Conservation (phyloP, 331 rosid genomes). For the Quercus tomentella region DNA sequence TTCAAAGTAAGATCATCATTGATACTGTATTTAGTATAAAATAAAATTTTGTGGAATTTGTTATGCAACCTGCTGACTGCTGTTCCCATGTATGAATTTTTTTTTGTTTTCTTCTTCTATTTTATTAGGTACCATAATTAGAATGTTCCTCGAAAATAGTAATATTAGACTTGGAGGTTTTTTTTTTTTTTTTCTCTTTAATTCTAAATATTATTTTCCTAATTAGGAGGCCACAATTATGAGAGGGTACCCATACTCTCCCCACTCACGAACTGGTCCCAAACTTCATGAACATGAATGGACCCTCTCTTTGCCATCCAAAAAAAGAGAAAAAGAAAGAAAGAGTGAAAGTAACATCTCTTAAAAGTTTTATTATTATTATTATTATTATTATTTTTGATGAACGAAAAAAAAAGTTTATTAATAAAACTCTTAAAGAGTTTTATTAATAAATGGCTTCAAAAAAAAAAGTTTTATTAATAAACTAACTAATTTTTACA, state of each 20-base stretch:
- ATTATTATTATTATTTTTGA: too few species aligned
- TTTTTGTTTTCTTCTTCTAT: neutral
- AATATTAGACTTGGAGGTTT: neutral
- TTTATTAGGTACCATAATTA: too few species aligned
- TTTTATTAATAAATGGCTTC: neutral
- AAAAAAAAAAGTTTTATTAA: neutral
- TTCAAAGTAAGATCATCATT: too few species aligned
- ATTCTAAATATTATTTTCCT: neutral
- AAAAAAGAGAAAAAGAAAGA: too few species aligned
- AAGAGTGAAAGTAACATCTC: too few species aligned
- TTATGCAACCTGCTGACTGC: neutral
- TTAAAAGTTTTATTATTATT: neutral
- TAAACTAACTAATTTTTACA: neutral
- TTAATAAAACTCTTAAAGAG: too few species aligned
- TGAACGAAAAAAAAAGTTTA: too few species aligned
- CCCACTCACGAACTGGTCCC: neutral
- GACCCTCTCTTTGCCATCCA: too few species aligned
- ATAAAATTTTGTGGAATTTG: too few species aligned
- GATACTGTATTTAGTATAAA: too few species aligned
- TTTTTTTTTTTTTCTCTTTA: neutral
- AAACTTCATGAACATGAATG: neutral
- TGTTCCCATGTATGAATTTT: neutral
- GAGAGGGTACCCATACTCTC: neutral
- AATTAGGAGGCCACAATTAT: neutral
- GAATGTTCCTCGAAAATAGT: neutral